Conservation (phyloP, 2,329 filamentous ascomycete genomes). For the Calycina herbarum region DNA sequence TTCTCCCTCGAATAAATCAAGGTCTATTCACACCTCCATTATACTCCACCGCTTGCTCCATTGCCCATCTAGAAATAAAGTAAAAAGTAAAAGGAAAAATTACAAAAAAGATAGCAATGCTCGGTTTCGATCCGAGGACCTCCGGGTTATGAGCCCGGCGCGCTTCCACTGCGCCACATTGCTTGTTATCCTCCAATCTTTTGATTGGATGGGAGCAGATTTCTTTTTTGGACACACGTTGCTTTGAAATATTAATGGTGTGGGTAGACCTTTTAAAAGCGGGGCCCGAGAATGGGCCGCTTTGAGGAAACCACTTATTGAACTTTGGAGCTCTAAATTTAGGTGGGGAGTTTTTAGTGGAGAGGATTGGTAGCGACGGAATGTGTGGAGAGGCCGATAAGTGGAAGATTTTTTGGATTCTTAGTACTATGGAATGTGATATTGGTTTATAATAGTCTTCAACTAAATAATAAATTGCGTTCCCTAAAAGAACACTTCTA, state of each 20-base stretch:
- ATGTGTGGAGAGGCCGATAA: too few relatives aligned
- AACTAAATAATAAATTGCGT: too few relatives aligned
- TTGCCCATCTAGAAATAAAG: neutral
- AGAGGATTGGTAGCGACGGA: too few relatives aligned
- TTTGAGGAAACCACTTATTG: neutral
- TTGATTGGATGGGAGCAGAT: neutral
- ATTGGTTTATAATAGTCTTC: too few relatives aligned
- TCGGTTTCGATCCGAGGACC: constrained; percentile 41
- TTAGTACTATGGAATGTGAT: too few relatives aligned
- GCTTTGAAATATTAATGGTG: neutral
- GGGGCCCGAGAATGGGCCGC: neutral
- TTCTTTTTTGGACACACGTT: neutral
- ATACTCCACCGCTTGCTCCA: neutral
- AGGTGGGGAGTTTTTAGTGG: too few relatives aligned
- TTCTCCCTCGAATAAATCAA: too few relatives aligned
- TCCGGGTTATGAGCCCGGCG: constrained; percentile 42
- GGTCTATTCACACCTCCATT: too few relatives aligned
- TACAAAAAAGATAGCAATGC: constrained; percentile 32
- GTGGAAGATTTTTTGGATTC: too few relatives aligned
- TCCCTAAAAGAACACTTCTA: too few relatives aligned
- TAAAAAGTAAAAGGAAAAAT: constrained; percentile 17
- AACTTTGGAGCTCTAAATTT: too few relatives aligned
- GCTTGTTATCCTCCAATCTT: constrained; percentile 22
- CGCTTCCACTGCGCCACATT: constrained; percentile 41
- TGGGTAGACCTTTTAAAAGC: neutral